phyloP scores from a whole-genome alignment of 768 basidiomycete species.

The Psilocybe subaeruginosa region DNA sequence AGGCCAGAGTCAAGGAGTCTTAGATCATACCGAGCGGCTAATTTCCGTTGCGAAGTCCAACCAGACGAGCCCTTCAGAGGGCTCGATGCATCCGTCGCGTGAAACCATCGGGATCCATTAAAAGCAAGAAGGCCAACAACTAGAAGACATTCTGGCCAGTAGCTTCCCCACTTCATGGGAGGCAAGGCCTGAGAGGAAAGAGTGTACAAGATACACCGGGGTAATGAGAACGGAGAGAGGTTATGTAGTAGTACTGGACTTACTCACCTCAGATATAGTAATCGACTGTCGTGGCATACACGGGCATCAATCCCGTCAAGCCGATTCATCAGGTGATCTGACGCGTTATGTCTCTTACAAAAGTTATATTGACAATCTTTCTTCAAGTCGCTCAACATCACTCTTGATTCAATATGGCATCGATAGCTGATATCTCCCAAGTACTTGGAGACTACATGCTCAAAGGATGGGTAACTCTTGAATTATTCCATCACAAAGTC shows the following conservation, averaged over 20 bases:
- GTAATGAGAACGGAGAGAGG: conserved; percentile 5
- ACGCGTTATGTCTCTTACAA: conserved; percentile 9
- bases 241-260: background rate
- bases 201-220: background rate
- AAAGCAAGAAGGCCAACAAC: conserved; percentile 40
- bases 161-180: conserved; percentile 53
- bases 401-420: conserved; percentile 41
- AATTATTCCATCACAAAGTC: background rate
- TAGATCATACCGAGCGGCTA: conserved; percentile 54
- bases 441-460: conserved; percentile 73
- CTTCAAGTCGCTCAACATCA: background rate
- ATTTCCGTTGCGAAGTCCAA: conserved; percentile 64
- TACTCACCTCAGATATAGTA: background rate
- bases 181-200: conserved; percentile 14
- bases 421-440: conserved; percentile 58
- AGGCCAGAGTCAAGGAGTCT: background rate
- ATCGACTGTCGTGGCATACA: conserved; percentile 33
- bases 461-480: conserved; percentile 67
- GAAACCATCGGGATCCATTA: conserved; percentile 33
- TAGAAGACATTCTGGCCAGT: conserved; percentile 55
- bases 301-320: background rate
- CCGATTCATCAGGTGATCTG: conserved; percentile 23
- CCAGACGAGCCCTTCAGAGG: conserved; percentile 32
- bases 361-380: too few relatives aligned
- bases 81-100: conserved; percentile 34